Evolutionary conservation across 163 green algal genomes (phyloP).

Genomic region (Chlamydomonas reinhardtii): DNA sequence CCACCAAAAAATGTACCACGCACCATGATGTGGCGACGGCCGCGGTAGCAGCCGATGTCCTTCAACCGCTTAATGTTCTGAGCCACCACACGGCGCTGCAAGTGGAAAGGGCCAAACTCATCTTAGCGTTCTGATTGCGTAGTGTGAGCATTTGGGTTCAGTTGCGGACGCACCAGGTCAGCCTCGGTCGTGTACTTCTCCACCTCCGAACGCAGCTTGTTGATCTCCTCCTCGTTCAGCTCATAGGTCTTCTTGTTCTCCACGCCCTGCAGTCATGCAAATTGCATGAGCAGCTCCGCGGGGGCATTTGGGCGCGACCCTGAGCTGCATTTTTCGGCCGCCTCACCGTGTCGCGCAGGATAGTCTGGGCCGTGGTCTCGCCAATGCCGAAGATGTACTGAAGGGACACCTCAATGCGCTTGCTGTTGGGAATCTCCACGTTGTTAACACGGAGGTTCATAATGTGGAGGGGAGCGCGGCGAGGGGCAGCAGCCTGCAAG

Average conservation of each 20-base stretch:
- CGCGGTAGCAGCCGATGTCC: constrained; percentile 94
- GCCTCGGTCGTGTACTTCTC: constrained; percentile 97
- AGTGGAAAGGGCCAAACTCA: too few species aligned
- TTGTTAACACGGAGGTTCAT: constrained; percentile 79
- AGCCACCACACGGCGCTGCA: constrained; percentile 80
- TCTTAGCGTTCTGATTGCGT: too few species aligned
- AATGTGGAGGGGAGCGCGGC: constrained; percentile 64
- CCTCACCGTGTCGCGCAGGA: constrained; percentile 80
- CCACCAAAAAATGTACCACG: background rate
- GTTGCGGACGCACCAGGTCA: constrained; percentile 80
- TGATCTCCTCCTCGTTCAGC: constrained; percentile 97
- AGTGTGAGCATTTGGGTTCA: background rate
- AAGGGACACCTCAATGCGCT: constrained; percentile 94
- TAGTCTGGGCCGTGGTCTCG: constrained; percentile 90
- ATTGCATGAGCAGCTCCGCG: background rate
- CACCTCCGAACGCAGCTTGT: constrained; percentile 93
- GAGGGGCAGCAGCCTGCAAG: constrained; percentile 54
- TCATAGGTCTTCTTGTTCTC: constrained; percentile 98
- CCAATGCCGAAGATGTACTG: constrained; percentile 99
- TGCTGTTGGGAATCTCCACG: constrained; percentile 98
- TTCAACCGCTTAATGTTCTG: constrained; percentile 96
- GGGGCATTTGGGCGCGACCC: too few species aligned
- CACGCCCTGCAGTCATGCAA: constrained; percentile 71
- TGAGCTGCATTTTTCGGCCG: too few species aligned
- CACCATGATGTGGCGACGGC: constrained; percentile 89